Base-by-base conservation (phyloP, 2,329 filamentous ascomycete species). In the Graphilbum sp. region DNA sequence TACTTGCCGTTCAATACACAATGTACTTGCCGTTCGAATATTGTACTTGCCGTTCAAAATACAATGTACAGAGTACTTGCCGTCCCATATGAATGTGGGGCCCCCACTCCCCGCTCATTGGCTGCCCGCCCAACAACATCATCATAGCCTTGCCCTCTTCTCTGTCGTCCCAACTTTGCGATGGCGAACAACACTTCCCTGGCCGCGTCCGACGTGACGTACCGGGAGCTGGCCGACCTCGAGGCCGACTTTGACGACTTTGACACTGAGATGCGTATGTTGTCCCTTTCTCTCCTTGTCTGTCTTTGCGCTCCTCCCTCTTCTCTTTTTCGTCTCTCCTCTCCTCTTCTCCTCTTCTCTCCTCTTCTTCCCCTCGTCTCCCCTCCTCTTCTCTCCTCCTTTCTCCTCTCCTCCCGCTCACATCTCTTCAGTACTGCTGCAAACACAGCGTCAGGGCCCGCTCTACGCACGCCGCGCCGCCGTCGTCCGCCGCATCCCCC, bases 161-260 rank as follows among this genome's bases (percentile, higher is more conserved):
- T n/a, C n/a, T n/a, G n/a, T n/a, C n/a, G n/a, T n/a, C n/a, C n/a
- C n/a, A n/a, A n/a, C n/a, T n/a, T n/a, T n/a, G n/a, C n/a, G n/a
- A n/a, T n/a, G n/a, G n/a, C n/a, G n/a, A n/a, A n/a, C n/a, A n/a
- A n/a, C n/a, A n/a, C n/a, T n/a, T n/a, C n/a, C n/a, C n/a, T n/a
- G n/a, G n/a, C 16, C 5, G 18, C 24, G 30, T 44, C 43, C 13
- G 24, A 38, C 8, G 60, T 79, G 44, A 70, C 68, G 42, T 87
- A 84, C 58, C 79, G 85, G 58, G 73, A 88, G 55, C 75, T 96
- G 46, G 71, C 75, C 41, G 70, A 79, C 41, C 67, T 95, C 46
- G 84, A 94, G 64, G 69, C 75, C 48, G 79, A 92, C 46, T 93
- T 94, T 51, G 77, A 87, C 43, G 74, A 87, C 50, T 75, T 76